Conservation (phyloP, 2,329 filamentous ascomycete genomes). For the Pleoardoris graminearum region DNA sequence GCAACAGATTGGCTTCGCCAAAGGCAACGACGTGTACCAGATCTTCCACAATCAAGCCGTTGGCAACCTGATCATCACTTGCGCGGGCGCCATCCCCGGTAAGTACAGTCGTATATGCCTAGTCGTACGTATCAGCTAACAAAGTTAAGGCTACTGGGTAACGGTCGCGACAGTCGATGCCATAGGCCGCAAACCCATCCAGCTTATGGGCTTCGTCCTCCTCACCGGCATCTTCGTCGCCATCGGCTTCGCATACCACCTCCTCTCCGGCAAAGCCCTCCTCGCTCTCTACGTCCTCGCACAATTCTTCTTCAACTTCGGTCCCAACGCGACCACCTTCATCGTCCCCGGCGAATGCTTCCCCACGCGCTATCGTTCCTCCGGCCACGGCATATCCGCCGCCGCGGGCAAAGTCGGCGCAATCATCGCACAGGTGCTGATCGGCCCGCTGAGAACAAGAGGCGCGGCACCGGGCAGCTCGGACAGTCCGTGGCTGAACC, state of each 20-base stretch:
- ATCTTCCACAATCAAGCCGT: conserved; percentile 74
- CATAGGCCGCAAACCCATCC: conserved; percentile 76
- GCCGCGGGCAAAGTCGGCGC: conserved; percentile 54
- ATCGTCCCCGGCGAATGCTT: conserved; percentile 57
- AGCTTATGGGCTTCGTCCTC: conserved; percentile 59
- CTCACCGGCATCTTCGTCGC: conserved; percentile 55
- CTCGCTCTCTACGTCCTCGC: conserved; percentile 54
- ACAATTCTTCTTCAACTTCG: conserved; percentile 59
- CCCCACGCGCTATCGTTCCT: conserved; percentile 53
- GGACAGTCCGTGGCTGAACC: conserved; percentile 66
- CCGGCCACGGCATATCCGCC: conserved; percentile 55
- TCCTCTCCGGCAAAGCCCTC: conserved; percentile 47
- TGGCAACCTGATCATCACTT: conserved; percentile 77
- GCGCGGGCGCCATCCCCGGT: conserved; percentile 74
- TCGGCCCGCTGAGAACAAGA: conserved; percentile 56
- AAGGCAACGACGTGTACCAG: conserved; percentile 66
- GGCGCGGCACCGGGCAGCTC: conserved; percentile 58
- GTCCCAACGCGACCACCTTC: conserved; percentile 57
- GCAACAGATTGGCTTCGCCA: conserved; percentile 69
- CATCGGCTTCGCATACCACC: conserved; percentile 54
- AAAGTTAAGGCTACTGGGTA: conserved; percentile 68
- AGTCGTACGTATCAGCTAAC: background rate
- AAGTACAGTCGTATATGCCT: background rate
- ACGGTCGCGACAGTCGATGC: conserved; percentile 75
- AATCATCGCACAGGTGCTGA: conserved; percentile 55